Evolutionary conservation across 495 filamentous ascomycete species (phyloP), one percentile per base, ranked within the genome.

Genomic region (Penicillium cosmopolitanum): DNA sequence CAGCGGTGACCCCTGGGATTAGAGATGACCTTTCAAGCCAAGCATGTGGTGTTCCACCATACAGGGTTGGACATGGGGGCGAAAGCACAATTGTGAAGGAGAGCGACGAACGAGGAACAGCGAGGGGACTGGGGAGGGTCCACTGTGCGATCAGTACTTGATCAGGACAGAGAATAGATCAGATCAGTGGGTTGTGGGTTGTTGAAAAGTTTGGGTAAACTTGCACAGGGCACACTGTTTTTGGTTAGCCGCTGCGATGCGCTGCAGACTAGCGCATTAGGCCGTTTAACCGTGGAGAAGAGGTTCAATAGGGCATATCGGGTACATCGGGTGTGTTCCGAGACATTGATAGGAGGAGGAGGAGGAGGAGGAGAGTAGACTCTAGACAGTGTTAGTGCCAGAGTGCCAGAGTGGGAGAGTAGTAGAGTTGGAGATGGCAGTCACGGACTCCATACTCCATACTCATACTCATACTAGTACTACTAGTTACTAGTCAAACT

Each of bases 191-290:
- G 10, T 10, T 13, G 43, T 48, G 46, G 19, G 10, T 10, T 25
- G 43, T 7, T 5, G 46, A 48, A 28, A 48, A 12, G 28, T 31
- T 23, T 28, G 10, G n/a, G 1, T 15, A 21, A 28, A n/a, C 43
- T 50, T 31, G 44, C 43, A 50, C 16, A 23, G 34, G 13, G 25
- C 43, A 50, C 19, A 12, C 43, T 33, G 13, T 50, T 50, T 50
- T 38, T 6, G 54, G 54, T 50, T 56, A 56, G 43, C 19, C 16
- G 44, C 11, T 44, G 42, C 42, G 42, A 44, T 28, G 46, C 23
- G 0, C 46, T 48, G 46, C 18, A 48, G 46, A 23, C 9, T 23
- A 12, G 28, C 28, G 28, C 8, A 47, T 56, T 43, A 13, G 21
- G 0, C 5, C 15, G 28, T 19, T 43, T 43, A 43, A 12, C n/a